Conservation (phyloP, 805 yeast genomes). For the Nakazawaea pomicola region DNA sequence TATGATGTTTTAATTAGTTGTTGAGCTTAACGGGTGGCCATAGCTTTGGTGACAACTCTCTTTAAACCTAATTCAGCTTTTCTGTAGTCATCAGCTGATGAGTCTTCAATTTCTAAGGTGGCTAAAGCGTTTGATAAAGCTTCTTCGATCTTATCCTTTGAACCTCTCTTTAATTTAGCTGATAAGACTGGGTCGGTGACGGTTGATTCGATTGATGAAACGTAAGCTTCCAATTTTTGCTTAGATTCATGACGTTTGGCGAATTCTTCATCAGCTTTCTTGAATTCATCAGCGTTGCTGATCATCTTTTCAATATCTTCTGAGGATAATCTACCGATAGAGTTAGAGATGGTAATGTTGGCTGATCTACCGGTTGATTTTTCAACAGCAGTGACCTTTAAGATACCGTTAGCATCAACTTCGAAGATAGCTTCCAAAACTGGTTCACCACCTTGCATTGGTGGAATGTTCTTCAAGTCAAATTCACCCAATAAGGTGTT, state of each 20-base stretch:
- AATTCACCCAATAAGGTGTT: slow-evolving; percentile 98
- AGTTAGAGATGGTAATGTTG: slow-evolving; percentile 98
- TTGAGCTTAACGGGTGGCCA: slow-evolving; percentile 84
- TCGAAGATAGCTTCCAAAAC: slow-evolving; percentile 98
- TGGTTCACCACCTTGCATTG: slow-evolving; percentile 98
- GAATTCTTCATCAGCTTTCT: slow-evolving; percentile 98
- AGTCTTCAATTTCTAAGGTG: slow-evolving; percentile 94
- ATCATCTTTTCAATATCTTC: slow-evolving; percentile 98
- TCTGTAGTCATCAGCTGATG: slow-evolving; percentile 95
- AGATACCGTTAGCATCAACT: slow-evolving; percentile 99
- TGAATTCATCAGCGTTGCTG: slow-evolving; percentile 97
- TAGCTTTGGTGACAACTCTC: slow-evolving; percentile 99
- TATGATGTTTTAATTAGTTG: background rate
- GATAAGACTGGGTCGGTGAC: slow-evolving; percentile 98
- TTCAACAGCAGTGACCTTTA: slow-evolving; percentile 98
- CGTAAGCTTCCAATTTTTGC: slow-evolving; percentile 98
- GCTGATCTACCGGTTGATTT: slow-evolving; percentile 98
- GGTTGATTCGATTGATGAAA: slow-evolving; percentile 90
- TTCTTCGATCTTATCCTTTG: slow-evolving; percentile 95
- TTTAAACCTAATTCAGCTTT: slow-evolving; percentile 98
- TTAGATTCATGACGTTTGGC: slow-evolving; percentile 99
- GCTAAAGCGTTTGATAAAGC: slow-evolving; percentile 98
- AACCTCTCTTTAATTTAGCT: slow-evolving; percentile 94
- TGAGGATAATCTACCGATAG: slow-evolving; percentile 95
- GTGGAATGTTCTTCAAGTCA: slow-evolving; percentile 97